phyloP scores from a whole-genome alignment of 768 basidiomycete genomes.

The Ephemerocybe angulata region DNA sequence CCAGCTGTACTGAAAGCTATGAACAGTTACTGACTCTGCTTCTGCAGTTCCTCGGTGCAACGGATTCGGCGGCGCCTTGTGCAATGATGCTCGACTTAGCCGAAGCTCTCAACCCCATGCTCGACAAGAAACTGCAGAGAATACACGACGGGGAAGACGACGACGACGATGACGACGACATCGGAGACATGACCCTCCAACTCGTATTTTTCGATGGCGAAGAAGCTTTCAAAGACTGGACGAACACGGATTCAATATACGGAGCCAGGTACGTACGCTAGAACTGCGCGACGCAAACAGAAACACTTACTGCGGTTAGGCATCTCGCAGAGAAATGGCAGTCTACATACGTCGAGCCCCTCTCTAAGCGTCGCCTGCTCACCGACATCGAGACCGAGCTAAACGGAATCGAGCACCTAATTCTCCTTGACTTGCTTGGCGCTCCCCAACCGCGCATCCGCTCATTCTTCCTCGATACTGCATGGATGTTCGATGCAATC shows the following conservation, averaged over 20 bases:
- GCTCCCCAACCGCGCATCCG: conserved; percentile 68
- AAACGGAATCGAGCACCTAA: conserved; percentile 80
- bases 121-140: conserved; percentile 56
- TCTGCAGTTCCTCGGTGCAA: conserved; percentile 91
- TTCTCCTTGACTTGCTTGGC: conserved; percentile 91
- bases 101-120: conserved; percentile 69
- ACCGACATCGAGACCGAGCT: conserved; percentile 59
- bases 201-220: conserved; percentile 97
- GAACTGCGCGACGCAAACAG: not conserved
- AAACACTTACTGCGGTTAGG: conserved; percentile 34
- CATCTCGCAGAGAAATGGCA: conserved; percentile 89
- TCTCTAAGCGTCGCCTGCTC: conserved; percentile 55
- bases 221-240: conserved; percentile 93
- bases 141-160: conserved; percentile 55
- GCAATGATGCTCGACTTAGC: conserved; percentile 93
- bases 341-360: conserved; percentile 57
- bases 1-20: not conserved
- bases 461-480: conserved; percentile 83
- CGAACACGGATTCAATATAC: conserved; percentile 85
- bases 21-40: conserved; percentile 9
- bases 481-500: conserved; percentile 88
- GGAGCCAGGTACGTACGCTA: conserved; percentile 71
- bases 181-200: conserved; percentile 82
- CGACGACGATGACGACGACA: conserved; percentile 50
- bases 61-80: conserved; percentile 94